phyloP scores from a whole-genome alignment of 176 grass and related monocot genomes.

The Carex myosuroides region DNA sequence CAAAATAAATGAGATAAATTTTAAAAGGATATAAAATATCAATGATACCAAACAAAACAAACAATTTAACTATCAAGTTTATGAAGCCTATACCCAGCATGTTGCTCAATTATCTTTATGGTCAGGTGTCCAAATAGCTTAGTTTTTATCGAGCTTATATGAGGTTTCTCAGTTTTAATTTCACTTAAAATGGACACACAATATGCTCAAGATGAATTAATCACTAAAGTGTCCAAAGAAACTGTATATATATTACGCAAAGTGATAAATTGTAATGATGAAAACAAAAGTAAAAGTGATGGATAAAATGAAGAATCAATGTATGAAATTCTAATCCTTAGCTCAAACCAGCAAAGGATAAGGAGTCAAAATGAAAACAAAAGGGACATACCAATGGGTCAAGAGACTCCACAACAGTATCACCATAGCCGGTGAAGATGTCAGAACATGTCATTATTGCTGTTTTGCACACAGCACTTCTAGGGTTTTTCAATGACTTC shows the following conservation, averaged over 20 bases:
- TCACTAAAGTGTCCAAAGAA: not conserved
- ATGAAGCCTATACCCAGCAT: not conserved
- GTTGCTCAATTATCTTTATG: not conserved
- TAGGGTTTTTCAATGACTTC: constrained; percentile 91
- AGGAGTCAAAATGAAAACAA: constrained; percentile 5
- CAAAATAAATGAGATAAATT: constrained; percentile 18
- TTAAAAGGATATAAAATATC: not conserved
- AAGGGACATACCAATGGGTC: constrained; percentile 58
- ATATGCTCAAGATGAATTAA: not conserved
- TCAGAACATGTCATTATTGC: constrained; percentile 88
- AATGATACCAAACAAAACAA: not conserved
- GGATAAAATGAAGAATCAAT: not conserved
- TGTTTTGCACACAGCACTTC: constrained; percentile 97
- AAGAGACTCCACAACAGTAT: constrained; percentile 62
- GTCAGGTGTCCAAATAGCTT: not conserved
- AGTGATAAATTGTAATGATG: not conserved
- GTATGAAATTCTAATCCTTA: not conserved
- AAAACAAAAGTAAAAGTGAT: constrained; percentile 1
- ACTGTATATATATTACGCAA: not conserved
- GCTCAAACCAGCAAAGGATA: not conserved
- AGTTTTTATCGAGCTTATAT: not conserved
- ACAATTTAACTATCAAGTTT: not conserved
- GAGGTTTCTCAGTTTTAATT: not conserved
- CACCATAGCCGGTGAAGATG: constrained; percentile 80
- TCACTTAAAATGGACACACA: not conserved